These are phyloP conservation scores for Thelonectria olida DNA, from an alignment of 2,329 filamentous ascomycete species.

Conservation along the genomic window DNA sequence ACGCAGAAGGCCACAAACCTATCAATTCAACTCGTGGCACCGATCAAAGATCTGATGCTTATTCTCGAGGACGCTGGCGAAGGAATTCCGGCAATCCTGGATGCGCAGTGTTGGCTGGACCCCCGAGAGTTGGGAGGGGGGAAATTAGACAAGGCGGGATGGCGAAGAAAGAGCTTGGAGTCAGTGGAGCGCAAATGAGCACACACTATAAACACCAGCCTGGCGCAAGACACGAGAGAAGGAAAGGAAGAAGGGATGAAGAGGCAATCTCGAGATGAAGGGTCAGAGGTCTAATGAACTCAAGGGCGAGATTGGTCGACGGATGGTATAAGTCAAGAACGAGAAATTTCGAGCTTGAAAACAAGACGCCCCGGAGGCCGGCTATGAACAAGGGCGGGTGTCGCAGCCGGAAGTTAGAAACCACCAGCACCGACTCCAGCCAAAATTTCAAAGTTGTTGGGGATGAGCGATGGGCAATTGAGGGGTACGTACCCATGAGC, in stretches of 20 bases:
- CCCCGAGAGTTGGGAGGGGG: slow-evolving; percentile 38
- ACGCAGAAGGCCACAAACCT: slow-evolving; percentile 38
- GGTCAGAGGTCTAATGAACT: slow-evolving; percentile 37
- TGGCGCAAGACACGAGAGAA: slow-evolving; percentile 31
- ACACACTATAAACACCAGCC: slow-evolving; percentile 42
- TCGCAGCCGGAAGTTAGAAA: slow-evolving; percentile 32
- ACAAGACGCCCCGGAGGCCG: slow-evolving; percentile 29
- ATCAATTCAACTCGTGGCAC: slow-evolving; percentile 43
- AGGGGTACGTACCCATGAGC: slow-evolving; percentile 42
- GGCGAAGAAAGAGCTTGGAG: slow-evolving; percentile 34
- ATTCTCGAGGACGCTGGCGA: slow-evolving; percentile 39
- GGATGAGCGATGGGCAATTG: slow-evolving; percentile 42
- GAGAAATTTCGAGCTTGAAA: slow-evolving; percentile 38
- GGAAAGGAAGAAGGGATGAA: slow-evolving; percentile 37
- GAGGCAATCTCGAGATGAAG: slow-evolving; percentile 40
- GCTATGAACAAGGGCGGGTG: slow-evolving; percentile 35
- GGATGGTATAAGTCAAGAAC: slow-evolving; percentile 43
- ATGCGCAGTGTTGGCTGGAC: slow-evolving; percentile 41
- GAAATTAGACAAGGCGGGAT: slow-evolving; percentile 35
- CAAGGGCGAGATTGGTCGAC: slow-evolving; percentile 35
- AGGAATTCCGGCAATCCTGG: slow-evolving; percentile 37
- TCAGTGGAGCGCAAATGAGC: slow-evolving; percentile 36
- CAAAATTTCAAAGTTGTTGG: slow-evolving; percentile 55
- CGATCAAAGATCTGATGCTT: slow-evolving; percentile 36
- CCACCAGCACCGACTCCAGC: slow-evolving; percentile 41